These are phyloP conservation scores for Nakaseomyces sp. DNA, from an alignment of 1,139 yeast genomes.

Conservation along the genomic window DNA sequence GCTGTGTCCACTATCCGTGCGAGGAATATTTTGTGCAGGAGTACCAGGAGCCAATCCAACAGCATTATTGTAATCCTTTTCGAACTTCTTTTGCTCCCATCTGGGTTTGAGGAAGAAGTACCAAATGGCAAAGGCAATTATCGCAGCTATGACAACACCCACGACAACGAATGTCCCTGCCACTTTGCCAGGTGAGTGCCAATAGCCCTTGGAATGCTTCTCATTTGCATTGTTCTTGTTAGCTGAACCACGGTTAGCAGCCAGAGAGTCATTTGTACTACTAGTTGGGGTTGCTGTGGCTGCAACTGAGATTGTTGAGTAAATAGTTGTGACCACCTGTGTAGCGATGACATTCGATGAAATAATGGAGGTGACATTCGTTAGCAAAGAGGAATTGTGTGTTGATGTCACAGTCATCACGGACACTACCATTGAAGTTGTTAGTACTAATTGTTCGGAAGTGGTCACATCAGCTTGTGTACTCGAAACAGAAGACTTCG, in stretches of 20 bases:
- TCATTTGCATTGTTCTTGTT: slow-evolving; percentile 6
- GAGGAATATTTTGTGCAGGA: slow-evolving; percentile 8
- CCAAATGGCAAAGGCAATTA: slow-evolving; percentile 21
- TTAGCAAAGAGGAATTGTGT: slow-evolving; percentile 6
- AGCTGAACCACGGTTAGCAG: slow-evolving; percentile 2
- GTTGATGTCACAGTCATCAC: slow-evolving; percentile 27
- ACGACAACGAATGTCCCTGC: slow-evolving; percentile 35
- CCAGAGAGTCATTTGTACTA: slow-evolving; percentile 5
- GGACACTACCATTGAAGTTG: slow-evolving; percentile 26
- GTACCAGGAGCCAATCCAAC: slow-evolving; percentile 13
- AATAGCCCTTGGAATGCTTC: slow-evolving; percentile 21
- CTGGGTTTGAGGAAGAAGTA: slow-evolving; percentile 15
- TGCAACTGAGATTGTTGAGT: slow-evolving; percentile 14
- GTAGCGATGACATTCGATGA: slow-evolving; percentile 26
- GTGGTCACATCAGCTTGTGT: slow-evolving; percentile 10
- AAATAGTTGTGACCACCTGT: slow-evolving; percentile 14
- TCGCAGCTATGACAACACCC: slow-evolving; percentile 29
- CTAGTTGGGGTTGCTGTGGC: slow-evolving; percentile 7
- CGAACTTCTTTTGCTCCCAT: slow-evolving; percentile 18
- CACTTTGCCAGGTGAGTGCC: slow-evolving; percentile 34
- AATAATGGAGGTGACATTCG: slow-evolving; percentile 12
- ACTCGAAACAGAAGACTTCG: not conserved
- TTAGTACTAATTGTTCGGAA: slow-evolving; percentile 9
- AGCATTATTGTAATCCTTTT: slow-evolving; percentile 23
- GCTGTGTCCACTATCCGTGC: slow-evolving; percentile 3